These are phyloP conservation scores for Mucor sp. DNA, from an alignment of 371 early-diverging fungal species.

Conservation along the genomic window DNA sequence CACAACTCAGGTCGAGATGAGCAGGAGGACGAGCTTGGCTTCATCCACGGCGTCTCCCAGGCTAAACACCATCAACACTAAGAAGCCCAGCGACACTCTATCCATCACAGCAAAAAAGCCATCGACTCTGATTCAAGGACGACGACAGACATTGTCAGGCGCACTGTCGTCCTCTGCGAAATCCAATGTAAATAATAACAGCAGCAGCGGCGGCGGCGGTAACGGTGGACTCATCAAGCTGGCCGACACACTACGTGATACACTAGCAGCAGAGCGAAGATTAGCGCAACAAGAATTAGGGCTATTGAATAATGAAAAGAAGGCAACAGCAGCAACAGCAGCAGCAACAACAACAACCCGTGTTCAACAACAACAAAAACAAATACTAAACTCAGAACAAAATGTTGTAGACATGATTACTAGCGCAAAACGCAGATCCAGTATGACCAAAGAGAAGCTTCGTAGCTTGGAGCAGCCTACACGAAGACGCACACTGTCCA, in stretches of 20 bases:
- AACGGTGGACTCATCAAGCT: conserved; percentile 23
- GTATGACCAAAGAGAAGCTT: conserved; percentile 35
- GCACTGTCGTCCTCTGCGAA: conserved; percentile 3
- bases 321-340: background rate
- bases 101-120: background rate
- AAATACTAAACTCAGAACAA: conserved; percentile 9
- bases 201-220: background rate
- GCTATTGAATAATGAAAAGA: conserved; percentile 19
- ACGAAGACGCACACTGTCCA: conserved; percentile 38
- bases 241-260: conserved; percentile 40
- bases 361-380: conserved; percentile 6
- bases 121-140: background rate
- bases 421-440: conserved; percentile 27
- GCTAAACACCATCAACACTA: background rate
- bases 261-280: conserved; percentile 34
- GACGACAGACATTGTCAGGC: conserved; percentile 22
- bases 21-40: background rate
- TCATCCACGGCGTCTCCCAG: background rate
- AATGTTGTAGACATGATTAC: conserved; percentile 1
- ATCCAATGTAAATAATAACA: background rate
- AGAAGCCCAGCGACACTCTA: conserved; percentile 1
- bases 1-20: conserved; percentile 5
- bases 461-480: conserved; percentile 26
- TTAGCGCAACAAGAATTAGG: conserved; percentile 32
- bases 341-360: background rate